Percentiles rank a stretch among this genome's conserved stretches.
Conservation (phyloP, 345 rosid species). For the Tarenaya hassleriana region DNA sequence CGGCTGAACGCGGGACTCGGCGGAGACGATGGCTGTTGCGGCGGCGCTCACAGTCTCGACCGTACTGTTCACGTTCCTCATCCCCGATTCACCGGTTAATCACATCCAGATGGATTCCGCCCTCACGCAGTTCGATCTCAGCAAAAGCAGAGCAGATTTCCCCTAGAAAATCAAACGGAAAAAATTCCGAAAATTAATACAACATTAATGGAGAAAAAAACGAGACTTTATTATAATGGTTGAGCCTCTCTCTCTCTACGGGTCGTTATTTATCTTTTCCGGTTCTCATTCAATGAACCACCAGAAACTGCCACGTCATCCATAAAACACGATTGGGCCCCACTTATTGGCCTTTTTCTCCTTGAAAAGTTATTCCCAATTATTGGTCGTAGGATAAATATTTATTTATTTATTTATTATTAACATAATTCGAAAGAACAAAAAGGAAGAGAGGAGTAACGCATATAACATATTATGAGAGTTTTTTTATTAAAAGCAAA, state of each 20-base stretch:
- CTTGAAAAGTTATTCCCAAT: slow-evolving; percentile 12
- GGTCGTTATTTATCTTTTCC: slow-evolving; percentile 54
- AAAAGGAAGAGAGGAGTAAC: too few species aligned
- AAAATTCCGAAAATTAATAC: neutral
- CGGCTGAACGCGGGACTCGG: slow-evolving; percentile 82
- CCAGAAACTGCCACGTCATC: slow-evolving; percentile 53
- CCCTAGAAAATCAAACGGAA: slow-evolving; percentile 17
- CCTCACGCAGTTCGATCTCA: slow-evolving; percentile 24
- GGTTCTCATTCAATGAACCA: slow-evolving; percentile 42
- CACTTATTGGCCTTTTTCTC: slow-evolving; percentile 22
- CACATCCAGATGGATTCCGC: slow-evolving; percentile 27
- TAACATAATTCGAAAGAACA: too few species aligned
- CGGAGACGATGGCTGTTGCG: slow-evolving; percentile 83
- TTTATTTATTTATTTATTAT: neutral
- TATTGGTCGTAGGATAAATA: slow-evolving; percentile 6
- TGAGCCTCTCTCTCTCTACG: slow-evolving; percentile 25
- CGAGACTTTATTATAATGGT: slow-evolving; percentile 3
- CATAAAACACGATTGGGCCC: slow-evolving; percentile 31
- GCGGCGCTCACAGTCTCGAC: slow-evolving; percentile 89
- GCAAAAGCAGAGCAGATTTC: slow-evolving; percentile 11
- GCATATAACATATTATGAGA: too few species aligned
- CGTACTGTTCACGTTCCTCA: slow-evolving; percentile 51
- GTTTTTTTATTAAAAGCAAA: too few species aligned
- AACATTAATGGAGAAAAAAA: slow-evolving; percentile 4
- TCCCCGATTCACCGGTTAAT: slow-evolving; percentile 27